A percentile compares a stretch with the other conserved stretches of the same genome.
These are phyloP conservation scores for Mortierella antarctica DNA, from an alignment of 192 early-diverging fungal species.

Conservation along the genomic window DNA sequence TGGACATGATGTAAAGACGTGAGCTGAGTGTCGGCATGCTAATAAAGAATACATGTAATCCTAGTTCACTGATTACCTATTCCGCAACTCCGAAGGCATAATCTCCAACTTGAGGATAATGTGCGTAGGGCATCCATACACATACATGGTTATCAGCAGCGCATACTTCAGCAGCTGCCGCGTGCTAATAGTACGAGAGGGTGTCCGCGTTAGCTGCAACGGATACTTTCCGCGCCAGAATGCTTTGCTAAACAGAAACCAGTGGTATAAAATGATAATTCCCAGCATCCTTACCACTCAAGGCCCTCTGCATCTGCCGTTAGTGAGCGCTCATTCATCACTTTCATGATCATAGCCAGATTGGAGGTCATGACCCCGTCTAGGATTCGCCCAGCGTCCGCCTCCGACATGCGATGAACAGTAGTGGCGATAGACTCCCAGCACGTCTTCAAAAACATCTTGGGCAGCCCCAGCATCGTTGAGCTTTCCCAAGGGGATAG, in stretches of 20 bases:
- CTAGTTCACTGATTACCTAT: not conserved
- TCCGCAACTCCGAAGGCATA: slow-evolving; percentile 12
- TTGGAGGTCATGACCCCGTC: slow-evolving; percentile 23
- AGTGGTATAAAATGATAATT: not conserved
- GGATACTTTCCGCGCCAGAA: slow-evolving; percentile 13
- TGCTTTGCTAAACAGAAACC: not conserved
- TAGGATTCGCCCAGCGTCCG: slow-evolving; percentile 14
- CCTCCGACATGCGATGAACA: slow-evolving; percentile 12
- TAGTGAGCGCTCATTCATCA: not conserved
- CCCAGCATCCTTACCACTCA: slow-evolving; percentile 19
- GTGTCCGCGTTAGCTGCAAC: too few species aligned
- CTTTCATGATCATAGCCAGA: slow-evolving; percentile 3
- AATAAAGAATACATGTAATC: not conserved
- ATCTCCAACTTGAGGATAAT: slow-evolving; percentile 50
- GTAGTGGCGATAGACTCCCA: slow-evolving; percentile 15
- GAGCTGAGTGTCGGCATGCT: not conserved
- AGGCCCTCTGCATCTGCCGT: slow-evolving; percentile 5
- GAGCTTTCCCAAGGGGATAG: not conserved
- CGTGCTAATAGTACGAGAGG: too few species aligned
- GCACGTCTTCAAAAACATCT: slow-evolving; percentile 11
- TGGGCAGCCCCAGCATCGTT: slow-evolving; percentile 1
- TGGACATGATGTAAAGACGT: not conserved
- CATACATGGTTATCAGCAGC: slow-evolving; percentile 52
- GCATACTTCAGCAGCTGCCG: slow-evolving; percentile 59
- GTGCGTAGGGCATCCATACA: slow-evolving; percentile 51